Evolutionary conservation across 2,329 filamentous ascomycete genomes (phyloP).

Genomic region (Colletotrichum horii): DNA sequence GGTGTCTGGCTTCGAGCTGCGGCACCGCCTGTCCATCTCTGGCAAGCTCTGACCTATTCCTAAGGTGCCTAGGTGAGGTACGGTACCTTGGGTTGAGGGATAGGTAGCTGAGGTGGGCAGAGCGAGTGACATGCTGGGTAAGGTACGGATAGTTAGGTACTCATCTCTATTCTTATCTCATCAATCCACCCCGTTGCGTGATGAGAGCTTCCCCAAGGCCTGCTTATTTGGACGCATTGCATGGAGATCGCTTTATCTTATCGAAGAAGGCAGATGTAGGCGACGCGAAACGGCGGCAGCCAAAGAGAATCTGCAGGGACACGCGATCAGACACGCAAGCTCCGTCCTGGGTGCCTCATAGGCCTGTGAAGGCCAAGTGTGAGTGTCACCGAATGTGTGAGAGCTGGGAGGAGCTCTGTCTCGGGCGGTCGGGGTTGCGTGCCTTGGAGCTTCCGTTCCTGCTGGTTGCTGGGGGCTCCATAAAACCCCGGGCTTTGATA

Average conservation of each 20-base stretch:
- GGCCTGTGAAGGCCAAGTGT: background rate
- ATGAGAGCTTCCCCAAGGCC: background rate
- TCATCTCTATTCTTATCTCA: background rate
- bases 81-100: background rate
- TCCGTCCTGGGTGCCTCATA: conserved; percentile 14
- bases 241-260: background rate
- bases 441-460: background rate
- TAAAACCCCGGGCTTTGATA: background rate
- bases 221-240: background rate
- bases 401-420: conserved; percentile 17
- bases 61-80: background rate
- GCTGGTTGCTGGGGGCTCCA: background rate
- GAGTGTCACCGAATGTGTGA: conserved; percentile 10
- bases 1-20: background rate
- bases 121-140: background rate
- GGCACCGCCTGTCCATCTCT: background rate
- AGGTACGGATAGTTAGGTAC: background rate
- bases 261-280: background rate
- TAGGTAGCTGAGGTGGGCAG: background rate
- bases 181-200: background rate
- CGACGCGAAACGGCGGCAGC: background rate
- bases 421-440: background rate
- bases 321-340: conserved; percentile 23
- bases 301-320: conserved; percentile 11
- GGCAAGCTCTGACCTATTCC: background rate